These are phyloP conservation scores for Ceratocystis huliohia DNA, from an alignment of 2,329 filamentous ascomycete species.

Conservation along the genomic window DNA sequence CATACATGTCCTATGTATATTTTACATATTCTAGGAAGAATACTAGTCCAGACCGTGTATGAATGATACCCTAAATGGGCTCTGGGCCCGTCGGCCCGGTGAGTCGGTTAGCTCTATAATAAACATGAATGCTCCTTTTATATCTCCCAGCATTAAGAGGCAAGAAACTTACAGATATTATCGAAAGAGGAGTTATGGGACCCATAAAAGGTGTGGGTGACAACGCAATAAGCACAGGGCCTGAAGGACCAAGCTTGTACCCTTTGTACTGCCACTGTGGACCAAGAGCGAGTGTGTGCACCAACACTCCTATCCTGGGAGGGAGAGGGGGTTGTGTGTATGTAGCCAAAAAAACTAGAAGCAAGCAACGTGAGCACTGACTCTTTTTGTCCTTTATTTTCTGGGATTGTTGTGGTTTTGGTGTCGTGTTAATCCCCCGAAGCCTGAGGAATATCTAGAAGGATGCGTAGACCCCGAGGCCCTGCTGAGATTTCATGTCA, in stretches of 20 bases:
- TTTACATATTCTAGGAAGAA: too few species aligned
- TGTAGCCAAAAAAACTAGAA: neutral
- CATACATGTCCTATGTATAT: neutral
- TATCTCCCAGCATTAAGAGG: neutral
- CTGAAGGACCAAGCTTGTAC: neutral
- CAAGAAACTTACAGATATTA: neutral
- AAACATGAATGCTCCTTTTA: neutral
- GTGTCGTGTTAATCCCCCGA: slow-evolving; percentile 2
- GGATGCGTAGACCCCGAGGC: slow-evolving; percentile 4
- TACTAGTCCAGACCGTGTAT: neutral
- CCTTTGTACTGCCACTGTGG: neutral
- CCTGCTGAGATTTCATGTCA: neutral
- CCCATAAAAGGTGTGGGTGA: slow-evolving; percentile 1
- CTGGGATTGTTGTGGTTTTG: neutral
- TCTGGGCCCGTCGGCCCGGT: neutral
- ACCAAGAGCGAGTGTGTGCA: neutral
- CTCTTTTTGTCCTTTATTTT: neutral
- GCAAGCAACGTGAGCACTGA: neutral
- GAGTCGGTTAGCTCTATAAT: slow-evolving; percentile 4
- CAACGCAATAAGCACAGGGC: slow-evolving; percentile 2
- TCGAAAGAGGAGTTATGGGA: neutral
- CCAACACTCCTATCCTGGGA: neutral
- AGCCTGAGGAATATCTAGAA: neutral
- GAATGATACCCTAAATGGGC: neutral
- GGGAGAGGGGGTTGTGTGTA: neutral